Base-by-base conservation (phyloP, 2,329 filamentous ascomycete genomes). In the Epichloe sp. region DNA sequence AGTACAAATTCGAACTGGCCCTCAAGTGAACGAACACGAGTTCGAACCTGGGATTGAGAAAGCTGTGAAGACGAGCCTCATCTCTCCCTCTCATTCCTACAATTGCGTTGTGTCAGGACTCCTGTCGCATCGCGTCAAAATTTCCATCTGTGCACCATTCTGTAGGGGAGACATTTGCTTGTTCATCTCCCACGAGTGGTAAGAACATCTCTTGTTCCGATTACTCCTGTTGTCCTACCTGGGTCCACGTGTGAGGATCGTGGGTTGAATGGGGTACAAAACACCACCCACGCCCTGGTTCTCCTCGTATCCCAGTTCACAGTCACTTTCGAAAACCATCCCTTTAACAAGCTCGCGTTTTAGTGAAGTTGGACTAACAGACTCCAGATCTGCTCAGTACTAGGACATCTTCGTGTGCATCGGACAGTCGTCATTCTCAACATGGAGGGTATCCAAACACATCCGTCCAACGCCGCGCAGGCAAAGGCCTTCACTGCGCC, bases 401-500 rank as follows among this genome's bases (percentile, higher is more conserved):
- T 17, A 8, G 12, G 34, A 41, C 40, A 23, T 17, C 31, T 58
- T 56, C 50, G 48, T 55, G 54, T 55, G 54, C 54, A 44, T 58
- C 23, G 48, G 50, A 53, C 53, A 56, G 56, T 55, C 56, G 55
- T 45, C 57, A 51, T 23, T 40, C 12, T 55, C 54, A 82, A 70
- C 67, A 95, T 95, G 88, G 88, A 95, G 68, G 80, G 82, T 63
- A 85, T 95, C 63, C 89, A 88, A 64, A 93, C 91, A 60, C 93
- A 97, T 66, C 93, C 93, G 47, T 79, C 85, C 58, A 97, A 83
- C 67, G 90, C 91, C 63, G 81, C 85, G 59, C 90, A 97, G 79
- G 93, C 93, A 58, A 93, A 93, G 78, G 88, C 87, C 66, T 95
- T 97, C 72, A 95, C 90, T 62, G 89, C 88, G 54, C 87, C 90